These are phyloP conservation scores for Quercus cerris DNA, from an alignment of 306 rosid genomes.

Conservation along the genomic window DNA sequence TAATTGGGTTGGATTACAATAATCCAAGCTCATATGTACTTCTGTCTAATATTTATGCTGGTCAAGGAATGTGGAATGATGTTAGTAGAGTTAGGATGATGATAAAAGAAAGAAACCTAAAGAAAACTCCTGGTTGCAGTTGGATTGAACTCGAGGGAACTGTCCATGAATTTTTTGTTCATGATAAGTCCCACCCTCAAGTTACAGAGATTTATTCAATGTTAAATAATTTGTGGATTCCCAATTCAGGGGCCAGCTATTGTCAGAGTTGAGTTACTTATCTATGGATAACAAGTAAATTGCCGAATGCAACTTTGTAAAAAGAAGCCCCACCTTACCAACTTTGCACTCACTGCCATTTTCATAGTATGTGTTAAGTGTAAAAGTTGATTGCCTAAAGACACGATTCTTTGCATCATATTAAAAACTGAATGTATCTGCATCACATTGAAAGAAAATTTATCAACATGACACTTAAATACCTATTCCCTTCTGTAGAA, in stretches of 20 bases:
- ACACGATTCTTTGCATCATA: neutral
- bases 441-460: too few relatives aligned
- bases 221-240: constrained; percentile 42
- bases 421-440: neutral
- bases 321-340: neutral
- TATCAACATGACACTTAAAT: neutral
- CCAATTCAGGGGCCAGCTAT: constrained; percentile 7
- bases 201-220: constrained; percentile 58
- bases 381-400: neutral
- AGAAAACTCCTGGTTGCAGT: constrained; percentile 70
- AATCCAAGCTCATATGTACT: constrained; percentile 62
- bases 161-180: constrained; percentile 68
- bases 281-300: neutral
- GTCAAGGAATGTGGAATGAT: constrained; percentile 59
- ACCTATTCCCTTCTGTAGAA: neutral
- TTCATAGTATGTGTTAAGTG: neutral
- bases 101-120: constrained; percentile 51
- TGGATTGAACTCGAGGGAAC: constrained; percentile 63
- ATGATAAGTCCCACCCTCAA: constrained; percentile 59
- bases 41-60: constrained; percentile 61
- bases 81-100: constrained; percentile 48
- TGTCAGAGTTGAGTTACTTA: constrained; percentile 3
- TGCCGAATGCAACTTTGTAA: neutral
- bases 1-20: constrained; percentile 39
- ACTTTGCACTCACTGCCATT: neutral